Percentiles rank a stretch among this genome's conserved stretches.
phyloP scores from a whole-genome alignment of 2,329 filamentous ascomycete species.

The Colletotrichum orchidophilum region DNA sequence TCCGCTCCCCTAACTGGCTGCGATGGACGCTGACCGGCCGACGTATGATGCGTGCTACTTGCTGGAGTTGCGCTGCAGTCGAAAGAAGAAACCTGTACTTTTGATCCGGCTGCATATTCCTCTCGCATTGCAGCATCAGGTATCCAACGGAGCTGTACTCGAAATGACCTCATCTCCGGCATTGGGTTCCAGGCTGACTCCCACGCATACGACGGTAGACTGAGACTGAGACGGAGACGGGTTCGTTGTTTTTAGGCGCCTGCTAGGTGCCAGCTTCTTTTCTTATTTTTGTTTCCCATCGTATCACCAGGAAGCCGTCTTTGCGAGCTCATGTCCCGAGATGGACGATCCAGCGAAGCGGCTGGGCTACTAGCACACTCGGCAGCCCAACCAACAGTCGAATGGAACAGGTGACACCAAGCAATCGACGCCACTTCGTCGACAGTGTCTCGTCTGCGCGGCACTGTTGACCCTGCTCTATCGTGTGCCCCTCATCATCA shows the following conservation, averaged over 20 bases:
- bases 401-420: not conserved
- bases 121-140: not conserved
- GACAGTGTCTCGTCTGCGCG: not conserved
- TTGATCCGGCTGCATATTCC: not conserved
- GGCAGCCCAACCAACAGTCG: not conserved
- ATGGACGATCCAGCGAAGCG: not conserved
- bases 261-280: slow-evolving; percentile 5
- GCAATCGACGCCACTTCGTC: not conserved
- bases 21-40: not conserved
- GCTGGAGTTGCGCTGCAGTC: slow-evolving; percentile 7
- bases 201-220: not conserved
- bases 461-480: not conserved
- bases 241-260: slow-evolving; percentile 1
- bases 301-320: not conserved
- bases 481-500: not conserved
- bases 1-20: not conserved
- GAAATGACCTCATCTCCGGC: not conserved
- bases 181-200: not conserved
- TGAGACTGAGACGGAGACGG: not conserved
- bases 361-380: not conserved
- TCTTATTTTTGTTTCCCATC: slow-evolving; percentile 1
- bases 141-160: not conserved
- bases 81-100: slow-evolving; percentile 13
- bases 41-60: not conserved
- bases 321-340: not conserved